Evolutionary conservation across 2,329 filamentous ascomycete species (phyloP).

Genomic region (Zymoseptoria crescenta): DNA sequence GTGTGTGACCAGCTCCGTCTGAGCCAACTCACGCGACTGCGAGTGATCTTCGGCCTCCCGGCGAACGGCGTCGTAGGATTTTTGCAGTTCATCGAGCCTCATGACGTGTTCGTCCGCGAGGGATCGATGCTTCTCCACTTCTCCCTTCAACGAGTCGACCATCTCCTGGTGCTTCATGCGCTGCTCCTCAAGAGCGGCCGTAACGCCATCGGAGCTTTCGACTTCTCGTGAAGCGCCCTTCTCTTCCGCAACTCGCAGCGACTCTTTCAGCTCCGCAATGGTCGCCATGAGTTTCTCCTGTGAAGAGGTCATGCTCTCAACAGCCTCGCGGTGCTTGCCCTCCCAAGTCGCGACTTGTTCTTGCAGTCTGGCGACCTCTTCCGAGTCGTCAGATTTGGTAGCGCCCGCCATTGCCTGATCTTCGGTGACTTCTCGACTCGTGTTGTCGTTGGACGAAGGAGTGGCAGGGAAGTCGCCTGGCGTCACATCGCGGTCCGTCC

Average conservation of each 20-base stretch:
- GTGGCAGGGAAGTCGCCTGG: conserved; percentile 34
- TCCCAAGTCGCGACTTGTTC: conserved; percentile 68
- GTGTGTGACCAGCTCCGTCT: conserved; percentile 46
- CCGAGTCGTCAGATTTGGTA: conserved; percentile 21
- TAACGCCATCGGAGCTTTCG: conserved; percentile 17
- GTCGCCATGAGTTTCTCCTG: conserved; percentile 66
- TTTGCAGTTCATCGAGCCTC: conserved; percentile 67
- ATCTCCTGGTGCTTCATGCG: conserved; percentile 43
- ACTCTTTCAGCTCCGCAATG: conserved; percentile 65
- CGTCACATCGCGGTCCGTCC: conserved; percentile 22
- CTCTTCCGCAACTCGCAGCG: conserved; percentile 36
- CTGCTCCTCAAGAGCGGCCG: conserved; percentile 33
- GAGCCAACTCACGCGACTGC: conserved; percentile 50
- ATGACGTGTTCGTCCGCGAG: conserved; percentile 61
- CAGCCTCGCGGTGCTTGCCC: conserved; percentile 60
- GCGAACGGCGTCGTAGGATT: conserved; percentile 58
- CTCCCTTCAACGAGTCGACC: conserved; percentile 54
- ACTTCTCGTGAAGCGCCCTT: conserved; percentile 1
- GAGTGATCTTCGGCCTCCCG: conserved; percentile 60
- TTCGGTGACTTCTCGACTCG: conserved; percentile 21
- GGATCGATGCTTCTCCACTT: conserved; percentile 74
- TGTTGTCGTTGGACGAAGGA: conserved; percentile 23
- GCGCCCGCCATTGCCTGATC: conserved; percentile 19
- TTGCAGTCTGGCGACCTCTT: conserved; percentile 58
- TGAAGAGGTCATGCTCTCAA: conserved; percentile 63